Evolutionary conservation across 2,329 filamentous ascomycete genomes (phyloP).

Genomic region (Aspergillus flavus): DNA sequence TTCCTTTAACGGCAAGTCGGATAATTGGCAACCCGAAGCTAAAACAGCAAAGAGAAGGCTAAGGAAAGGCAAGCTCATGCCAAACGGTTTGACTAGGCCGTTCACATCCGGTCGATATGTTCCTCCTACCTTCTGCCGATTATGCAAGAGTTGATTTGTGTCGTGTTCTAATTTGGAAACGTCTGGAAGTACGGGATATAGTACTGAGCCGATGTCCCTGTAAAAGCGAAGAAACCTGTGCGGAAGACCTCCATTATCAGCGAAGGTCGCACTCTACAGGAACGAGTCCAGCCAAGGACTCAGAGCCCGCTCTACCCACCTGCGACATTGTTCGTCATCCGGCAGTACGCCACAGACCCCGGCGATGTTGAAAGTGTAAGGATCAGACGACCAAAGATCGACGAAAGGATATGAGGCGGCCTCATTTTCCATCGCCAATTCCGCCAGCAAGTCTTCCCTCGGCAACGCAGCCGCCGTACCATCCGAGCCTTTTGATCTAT

Average conservation of each 20-base stretch:
- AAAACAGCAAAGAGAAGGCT: conserved; percentile 64
- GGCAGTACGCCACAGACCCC: conserved; percentile 60
- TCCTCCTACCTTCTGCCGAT: conserved; percentile 47
- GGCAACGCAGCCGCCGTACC: conserved; percentile 53
- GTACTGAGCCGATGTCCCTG: conserved; percentile 57
- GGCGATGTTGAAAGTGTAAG: conserved; percentile 55
- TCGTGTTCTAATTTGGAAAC: conserved; percentile 54
- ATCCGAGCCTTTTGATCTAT: conserved; percentile 45
- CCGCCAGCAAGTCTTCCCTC: conserved; percentile 60
- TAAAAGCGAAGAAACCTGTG: conserved; percentile 57
- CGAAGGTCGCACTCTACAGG: background rate
- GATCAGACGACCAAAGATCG: conserved; percentile 64
- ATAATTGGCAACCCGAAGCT: conserved; percentile 64
- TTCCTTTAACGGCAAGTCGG: conserved; percentile 57
- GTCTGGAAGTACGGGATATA: conserved; percentile 61
- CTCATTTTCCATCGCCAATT: conserved; percentile 63
- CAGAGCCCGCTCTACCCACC: conserved; percentile 21
- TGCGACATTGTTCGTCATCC: conserved; percentile 54
- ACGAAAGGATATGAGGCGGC: conserved; percentile 64
- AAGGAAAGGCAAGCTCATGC: conserved; percentile 60
- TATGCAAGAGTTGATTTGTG: conserved; percentile 54
- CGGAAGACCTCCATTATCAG: conserved; percentile 8
- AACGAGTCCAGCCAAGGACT: background rate
- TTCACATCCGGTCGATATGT: conserved; percentile 48
- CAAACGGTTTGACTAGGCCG: conserved; percentile 57